Percentiles rank a stretch among this genome's conserved stretches.
Conservation (phyloP, 352 stramenopile genomes). For the Peronospora tabacina region DNA sequence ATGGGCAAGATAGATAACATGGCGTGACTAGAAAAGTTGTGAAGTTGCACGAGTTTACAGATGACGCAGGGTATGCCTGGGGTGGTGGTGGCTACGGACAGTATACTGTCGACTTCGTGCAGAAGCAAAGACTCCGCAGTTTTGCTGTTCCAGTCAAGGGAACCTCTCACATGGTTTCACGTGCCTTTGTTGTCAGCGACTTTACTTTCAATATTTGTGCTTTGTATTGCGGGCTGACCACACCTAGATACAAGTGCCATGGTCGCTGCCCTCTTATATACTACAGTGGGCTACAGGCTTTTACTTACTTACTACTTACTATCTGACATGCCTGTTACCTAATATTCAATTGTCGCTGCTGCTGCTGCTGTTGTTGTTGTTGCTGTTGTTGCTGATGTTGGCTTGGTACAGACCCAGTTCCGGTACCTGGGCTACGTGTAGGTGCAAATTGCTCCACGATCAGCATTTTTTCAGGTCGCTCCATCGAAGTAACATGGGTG, state of each 20-base stretch:
- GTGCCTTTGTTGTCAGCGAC: background rate
- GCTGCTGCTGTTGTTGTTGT: background rate
- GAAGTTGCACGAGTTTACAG: background rate
- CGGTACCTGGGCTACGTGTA: constrained; percentile 10
- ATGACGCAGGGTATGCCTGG: background rate
- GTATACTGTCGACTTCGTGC: background rate
- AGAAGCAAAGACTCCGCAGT: too few species aligned
- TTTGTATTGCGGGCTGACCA: constrained; percentile 23
- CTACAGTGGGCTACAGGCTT: constrained; percentile 35
- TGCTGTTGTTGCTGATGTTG: constrained; percentile 19
- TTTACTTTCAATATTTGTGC: background rate
- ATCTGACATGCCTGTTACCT: constrained; percentile 36
- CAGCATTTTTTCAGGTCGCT: constrained; percentile 35
- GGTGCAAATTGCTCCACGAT: constrained; percentile 31
- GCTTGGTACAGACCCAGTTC: constrained; percentile 10
- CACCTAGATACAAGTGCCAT: constrained; percentile 26
- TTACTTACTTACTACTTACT: constrained; percentile 33
- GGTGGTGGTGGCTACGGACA: background rate
- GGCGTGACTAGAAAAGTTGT: background rate
- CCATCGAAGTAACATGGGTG: constrained; percentile 7
- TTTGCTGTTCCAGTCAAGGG: background rate
- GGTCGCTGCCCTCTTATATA: constrained; percentile 29
- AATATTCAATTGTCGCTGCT: constrained; percentile 35
- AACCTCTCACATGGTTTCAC: background rate
- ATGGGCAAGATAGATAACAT: constrained; percentile 10